phyloP scores from a whole-genome alignment of 441 rosid genomes.

The Hypseocharis bilobata region DNA sequence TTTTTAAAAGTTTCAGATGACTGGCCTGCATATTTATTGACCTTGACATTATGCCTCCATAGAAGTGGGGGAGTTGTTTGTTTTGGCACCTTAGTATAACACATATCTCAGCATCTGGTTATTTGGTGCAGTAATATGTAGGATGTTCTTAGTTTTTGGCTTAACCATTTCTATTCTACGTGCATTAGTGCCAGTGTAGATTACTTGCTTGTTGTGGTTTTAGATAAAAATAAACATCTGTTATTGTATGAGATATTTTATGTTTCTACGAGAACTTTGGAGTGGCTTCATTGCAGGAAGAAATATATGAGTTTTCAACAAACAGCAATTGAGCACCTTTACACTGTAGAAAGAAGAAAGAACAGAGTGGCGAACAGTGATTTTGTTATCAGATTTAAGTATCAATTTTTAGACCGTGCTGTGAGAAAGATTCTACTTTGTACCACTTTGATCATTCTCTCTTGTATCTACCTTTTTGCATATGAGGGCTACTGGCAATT shows the following conservation, averaged over 20 bases:
- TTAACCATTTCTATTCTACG: background rate
- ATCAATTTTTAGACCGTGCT: background rate
- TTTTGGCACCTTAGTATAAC: background rate
- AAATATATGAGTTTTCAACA: background rate
- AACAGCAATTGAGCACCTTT: background rate
- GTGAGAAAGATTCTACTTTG: background rate
- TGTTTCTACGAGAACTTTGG: background rate
- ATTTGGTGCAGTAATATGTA: background rate
- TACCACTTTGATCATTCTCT: background rate
- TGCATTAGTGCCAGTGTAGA: background rate
- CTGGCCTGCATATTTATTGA: background rate
- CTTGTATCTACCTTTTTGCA: no score
- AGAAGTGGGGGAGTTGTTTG: background rate
- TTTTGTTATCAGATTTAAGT: no score
- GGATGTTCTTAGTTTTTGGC: background rate
- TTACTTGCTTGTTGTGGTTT: background rate
- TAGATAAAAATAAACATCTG: background rate
- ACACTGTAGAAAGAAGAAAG: background rate
- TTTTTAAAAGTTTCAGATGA: conserved; percentile 8
- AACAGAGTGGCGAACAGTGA: background rate
- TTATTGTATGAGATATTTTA: background rate
- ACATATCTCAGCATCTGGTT: background rate
- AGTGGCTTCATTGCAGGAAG: background rate
- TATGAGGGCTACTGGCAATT: no score
- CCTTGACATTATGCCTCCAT: no score